phyloP scores from a whole-genome alignment of 2,329 filamentous ascomycete species.

The Pseudogymnoascus sp. region DNA sequence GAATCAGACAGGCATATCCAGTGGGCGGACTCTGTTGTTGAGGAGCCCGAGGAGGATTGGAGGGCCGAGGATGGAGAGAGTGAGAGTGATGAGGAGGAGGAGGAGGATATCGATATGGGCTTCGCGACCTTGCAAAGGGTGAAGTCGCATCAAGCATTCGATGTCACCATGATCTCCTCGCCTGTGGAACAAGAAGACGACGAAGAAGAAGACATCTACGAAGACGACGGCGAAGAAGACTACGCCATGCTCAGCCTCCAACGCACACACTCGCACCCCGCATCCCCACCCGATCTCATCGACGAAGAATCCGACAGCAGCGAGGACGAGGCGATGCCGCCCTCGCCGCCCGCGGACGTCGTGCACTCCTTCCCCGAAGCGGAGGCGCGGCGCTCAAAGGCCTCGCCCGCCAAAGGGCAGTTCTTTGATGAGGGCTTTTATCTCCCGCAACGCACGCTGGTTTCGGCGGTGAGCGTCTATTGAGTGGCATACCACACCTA shows the following conservation, averaged over 20 bases:
- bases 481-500: conserved; percentile 20
- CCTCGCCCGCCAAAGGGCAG: conserved; percentile 27
- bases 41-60: conserved; percentile 67
- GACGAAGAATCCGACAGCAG: conserved; percentile 62
- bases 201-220: conserved; percentile 28
- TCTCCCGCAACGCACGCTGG: conserved; percentile 36
- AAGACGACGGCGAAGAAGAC: conserved; percentile 55
- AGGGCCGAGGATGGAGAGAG: conserved; percentile 56
- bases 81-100: conserved; percentile 45
- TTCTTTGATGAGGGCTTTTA: conserved; percentile 44
- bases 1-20: conserved; percentile 69
- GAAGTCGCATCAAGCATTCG: neutral
- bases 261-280: conserved; percentile 57
- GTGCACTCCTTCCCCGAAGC: conserved; percentile 51
- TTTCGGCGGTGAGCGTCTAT: conserved; percentile 39
- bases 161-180: neutral
- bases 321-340: conserved; percentile 67
- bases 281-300: conserved; percentile 61
- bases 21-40: conserved; percentile 74
- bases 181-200: conserved; percentile 3
- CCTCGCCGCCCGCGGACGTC: conserved; percentile 34
- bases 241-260: conserved; percentile 60
- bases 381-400: conserved; percentile 16
- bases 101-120: conserved; percentile 51
- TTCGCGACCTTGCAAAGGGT: conserved; percentile 41